A percentile compares a stretch with the other conserved stretches of the same genome.
phyloP scores from a whole-genome alignment of 768 basidiomycete species.

The Russula vinacea region DNA sequence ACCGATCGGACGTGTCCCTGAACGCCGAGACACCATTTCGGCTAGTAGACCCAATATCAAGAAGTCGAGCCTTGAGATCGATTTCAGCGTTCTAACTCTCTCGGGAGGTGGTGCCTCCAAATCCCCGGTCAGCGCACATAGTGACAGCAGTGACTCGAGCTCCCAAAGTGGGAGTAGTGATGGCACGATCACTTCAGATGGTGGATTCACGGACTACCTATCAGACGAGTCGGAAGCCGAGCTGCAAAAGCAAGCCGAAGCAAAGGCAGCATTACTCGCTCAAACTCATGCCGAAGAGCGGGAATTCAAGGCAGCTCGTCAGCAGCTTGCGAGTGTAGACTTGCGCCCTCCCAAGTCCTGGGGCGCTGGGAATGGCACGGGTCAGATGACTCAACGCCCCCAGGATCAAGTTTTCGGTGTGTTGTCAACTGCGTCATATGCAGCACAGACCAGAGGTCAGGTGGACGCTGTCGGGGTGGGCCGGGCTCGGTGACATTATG shows the following conservation, averaged over 20 bases:
- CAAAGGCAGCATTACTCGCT: constrained; percentile 70
- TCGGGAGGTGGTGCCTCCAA: constrained; percentile 31
- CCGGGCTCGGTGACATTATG: constrained; percentile 23
- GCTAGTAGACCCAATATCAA: constrained; percentile 25
- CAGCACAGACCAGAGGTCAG: constrained; percentile 27
- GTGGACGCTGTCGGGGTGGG: constrained; percentile 29
- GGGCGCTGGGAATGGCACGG: constrained; percentile 43
- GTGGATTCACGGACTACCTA: too few relatives aligned
- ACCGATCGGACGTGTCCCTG: constrained; percentile 22
- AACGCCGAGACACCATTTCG: constrained; percentile 30
- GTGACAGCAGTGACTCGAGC: constrained; percentile 52
- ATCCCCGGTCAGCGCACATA: constrained; percentile 46
- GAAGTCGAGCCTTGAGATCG: constrained; percentile 38
- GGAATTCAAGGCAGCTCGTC: constrained; percentile 77
- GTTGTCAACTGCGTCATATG: constrained; percentile 21
- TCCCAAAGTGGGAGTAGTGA: constrained; percentile 54
- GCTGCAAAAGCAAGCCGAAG: constrained; percentile 80
- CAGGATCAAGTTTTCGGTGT: constrained; percentile 23
- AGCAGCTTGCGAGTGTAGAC: constrained; percentile 71
- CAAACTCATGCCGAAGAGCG: constrained; percentile 75
- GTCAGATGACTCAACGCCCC: constrained; percentile 24
- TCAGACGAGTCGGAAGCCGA: constrained; percentile 91
- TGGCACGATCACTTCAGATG: constrained; percentile 74
- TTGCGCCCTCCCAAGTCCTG: constrained; percentile 74
- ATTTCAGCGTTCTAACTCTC: constrained; percentile 42